Percentiles rank a stretch among this genome's conserved stretches.
Conservation (phyloP, 129 eudicot genomes). For the Escallonia herrerae region DNA sequence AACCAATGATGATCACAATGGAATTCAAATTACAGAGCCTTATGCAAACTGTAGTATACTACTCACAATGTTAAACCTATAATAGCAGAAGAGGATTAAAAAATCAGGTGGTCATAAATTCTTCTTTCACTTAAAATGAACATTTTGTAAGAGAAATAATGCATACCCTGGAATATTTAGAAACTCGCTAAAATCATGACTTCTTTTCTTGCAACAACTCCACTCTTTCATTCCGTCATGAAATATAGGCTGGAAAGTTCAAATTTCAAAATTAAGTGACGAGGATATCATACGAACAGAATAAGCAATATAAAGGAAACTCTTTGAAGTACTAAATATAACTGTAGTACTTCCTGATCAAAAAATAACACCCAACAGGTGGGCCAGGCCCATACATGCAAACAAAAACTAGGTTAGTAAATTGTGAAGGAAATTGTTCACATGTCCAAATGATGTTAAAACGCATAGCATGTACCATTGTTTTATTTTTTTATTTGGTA, state of each 20-base stretch:
- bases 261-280: constrained; percentile 1
- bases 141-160: background rate
- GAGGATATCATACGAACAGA: background rate
- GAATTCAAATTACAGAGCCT: too few species aligned
- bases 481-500: too few species aligned
- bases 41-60: too few species aligned
- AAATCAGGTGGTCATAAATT: too few species aligned
- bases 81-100: too few species aligned
- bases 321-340: background rate
- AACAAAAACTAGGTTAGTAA: constrained; percentile 31
- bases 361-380: constrained; percentile 13
- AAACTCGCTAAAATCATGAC: constrained; percentile 94
- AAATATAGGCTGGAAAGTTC: constrained; percentile 67
- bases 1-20: too few species aligned
- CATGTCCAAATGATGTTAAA: background rate
- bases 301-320: background rate
- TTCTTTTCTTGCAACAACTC: constrained; percentile 98
- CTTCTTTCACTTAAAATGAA: too few species aligned
- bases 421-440: constrained; percentile 1
- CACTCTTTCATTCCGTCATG: constrained; percentile 99
- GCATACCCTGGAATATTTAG: constrained; percentile 90
- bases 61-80: too few species aligned
- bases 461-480: too few species aligned
- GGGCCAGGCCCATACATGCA: constrained; percentile 24
- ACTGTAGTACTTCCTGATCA: constrained; percentile 48